Conservation (phyloP, 2,329 filamentous ascomycete genomes). For the Trichophyton equinum region DNA sequence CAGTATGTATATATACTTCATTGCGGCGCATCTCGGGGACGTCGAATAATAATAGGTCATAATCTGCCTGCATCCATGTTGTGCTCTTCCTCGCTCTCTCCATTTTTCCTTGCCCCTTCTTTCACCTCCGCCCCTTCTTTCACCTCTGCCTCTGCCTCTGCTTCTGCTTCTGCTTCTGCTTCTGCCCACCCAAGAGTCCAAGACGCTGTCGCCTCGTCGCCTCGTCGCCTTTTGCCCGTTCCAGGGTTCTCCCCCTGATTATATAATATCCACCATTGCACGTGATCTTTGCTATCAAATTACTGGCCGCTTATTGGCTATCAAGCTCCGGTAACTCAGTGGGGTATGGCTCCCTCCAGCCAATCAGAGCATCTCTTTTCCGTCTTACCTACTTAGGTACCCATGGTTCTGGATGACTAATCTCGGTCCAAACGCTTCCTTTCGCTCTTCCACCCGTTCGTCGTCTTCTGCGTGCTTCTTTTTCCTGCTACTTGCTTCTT, state of each 20-base stretch:
- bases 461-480: background rate
- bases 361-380: background rate
- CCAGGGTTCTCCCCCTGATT: background rate
- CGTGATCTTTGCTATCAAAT: background rate
- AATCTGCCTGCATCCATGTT: background rate
- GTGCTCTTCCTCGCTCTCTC: background rate
- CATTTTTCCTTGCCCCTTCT: background rate
- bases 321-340: background rate
- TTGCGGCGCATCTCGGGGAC: background rate
- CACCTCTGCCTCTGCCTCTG: too few species aligned
- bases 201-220: too few species aligned
- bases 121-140: background rate
- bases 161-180: too few species aligned
- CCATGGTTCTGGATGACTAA: background rate
- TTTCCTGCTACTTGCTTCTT: constrained; percentile 1
- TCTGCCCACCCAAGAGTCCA: too few species aligned
- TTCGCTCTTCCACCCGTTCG: background rate
- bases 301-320: background rate
- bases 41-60: too few species aligned
- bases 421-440: background rate
- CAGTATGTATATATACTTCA: background rate
- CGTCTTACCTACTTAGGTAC: background rate
- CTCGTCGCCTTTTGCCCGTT: background rate
- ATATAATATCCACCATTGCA: background rate
- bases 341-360: background rate